phyloP scores from a whole-genome alignment of 176 grass and related monocot species.

The Triticum monococcum region DNA sequence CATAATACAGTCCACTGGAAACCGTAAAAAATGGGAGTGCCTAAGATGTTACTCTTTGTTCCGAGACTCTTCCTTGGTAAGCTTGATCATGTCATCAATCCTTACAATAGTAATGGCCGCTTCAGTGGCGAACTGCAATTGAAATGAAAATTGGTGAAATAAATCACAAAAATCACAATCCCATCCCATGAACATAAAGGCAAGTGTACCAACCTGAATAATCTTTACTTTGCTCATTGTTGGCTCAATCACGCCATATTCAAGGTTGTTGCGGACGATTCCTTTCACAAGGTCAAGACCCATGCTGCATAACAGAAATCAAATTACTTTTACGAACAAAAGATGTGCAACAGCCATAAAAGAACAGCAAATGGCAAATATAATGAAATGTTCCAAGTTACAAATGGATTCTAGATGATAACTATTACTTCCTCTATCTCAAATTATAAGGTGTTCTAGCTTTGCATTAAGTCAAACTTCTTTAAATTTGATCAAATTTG shows the following conservation, averaged over 20 bases:
- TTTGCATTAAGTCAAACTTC: neutral
- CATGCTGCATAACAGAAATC: slow-evolving; percentile 51
- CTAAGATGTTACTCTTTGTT: slow-evolving; percentile 46
- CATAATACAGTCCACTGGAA: neutral
- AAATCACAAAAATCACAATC: neutral
- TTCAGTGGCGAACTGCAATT: slow-evolving; percentile 77
- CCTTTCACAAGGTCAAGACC: slow-evolving; percentile 86
- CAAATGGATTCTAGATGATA: neutral
- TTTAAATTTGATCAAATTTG: too few species aligned
- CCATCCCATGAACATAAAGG: neutral
- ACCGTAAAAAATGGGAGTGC: neutral
- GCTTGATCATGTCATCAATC: slow-evolving; percentile 97
- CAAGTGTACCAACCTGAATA: slow-evolving; percentile 40
- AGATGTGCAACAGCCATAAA: neutral
- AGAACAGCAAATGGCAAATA: neutral
- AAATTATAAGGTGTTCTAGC: neutral
- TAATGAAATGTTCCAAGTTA: neutral
- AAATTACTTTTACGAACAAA: neutral
- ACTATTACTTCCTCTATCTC: neutral
- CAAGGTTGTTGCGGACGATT: slow-evolving; percentile 77
- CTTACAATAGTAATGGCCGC: slow-evolving; percentile 91
- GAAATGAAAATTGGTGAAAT: neutral
- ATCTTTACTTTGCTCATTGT: slow-evolving; percentile 99
- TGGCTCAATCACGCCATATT: slow-evolving; percentile 91
- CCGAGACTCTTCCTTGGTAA: slow-evolving; percentile 64